These are phyloP conservation scores for Protomyces inouyei DNA, from an alignment of 1,139 yeast species.

Conservation along the genomic window DNA sequence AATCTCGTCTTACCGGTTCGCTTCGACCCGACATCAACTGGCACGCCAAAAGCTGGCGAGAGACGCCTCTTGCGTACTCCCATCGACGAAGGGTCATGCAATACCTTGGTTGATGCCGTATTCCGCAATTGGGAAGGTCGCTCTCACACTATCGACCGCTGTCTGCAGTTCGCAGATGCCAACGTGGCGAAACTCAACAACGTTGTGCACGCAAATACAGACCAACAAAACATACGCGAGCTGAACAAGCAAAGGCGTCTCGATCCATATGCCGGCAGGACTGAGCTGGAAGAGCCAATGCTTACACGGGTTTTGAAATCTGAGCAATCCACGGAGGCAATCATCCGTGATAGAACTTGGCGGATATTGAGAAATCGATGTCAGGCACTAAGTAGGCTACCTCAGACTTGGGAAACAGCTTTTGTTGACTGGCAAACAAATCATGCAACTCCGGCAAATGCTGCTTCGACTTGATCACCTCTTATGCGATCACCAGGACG, in stretches of 20 bases:
- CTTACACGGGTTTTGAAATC: conserved; percentile 10
- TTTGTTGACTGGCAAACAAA: not conserved
- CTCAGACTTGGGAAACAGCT: conserved; percentile 8
- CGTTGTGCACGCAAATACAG: not conserved
- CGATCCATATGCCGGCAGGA: conserved; percentile 11
- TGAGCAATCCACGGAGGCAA: conserved; percentile 9
- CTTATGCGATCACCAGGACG: too few relatives aligned
- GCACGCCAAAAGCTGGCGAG: not conserved
- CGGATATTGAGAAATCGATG: conserved; percentile 17
- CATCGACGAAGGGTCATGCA: conserved; percentile 11
- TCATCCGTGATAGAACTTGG: conserved; percentile 22
- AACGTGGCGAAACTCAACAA: not conserved
- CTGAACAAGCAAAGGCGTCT: conserved; percentile 4
- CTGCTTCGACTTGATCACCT: too few relatives aligned
- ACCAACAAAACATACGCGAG: not conserved
- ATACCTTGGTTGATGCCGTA: conserved; percentile 8
- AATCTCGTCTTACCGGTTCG: conserved; percentile 19
- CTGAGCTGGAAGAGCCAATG: conserved; percentile 4
- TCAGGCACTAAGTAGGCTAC: conserved; percentile 3
- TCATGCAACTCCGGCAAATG: not conserved
- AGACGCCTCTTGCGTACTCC: conserved; percentile 9
- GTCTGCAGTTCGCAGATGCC: not conserved
- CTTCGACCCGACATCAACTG: conserved; percentile 19
- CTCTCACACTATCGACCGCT: conserved; percentile 7
- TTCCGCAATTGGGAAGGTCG: conserved; percentile 20